Base-by-base conservation (phyloP, 177 flowering plant species). In the Telopea speciosissima region DNA sequence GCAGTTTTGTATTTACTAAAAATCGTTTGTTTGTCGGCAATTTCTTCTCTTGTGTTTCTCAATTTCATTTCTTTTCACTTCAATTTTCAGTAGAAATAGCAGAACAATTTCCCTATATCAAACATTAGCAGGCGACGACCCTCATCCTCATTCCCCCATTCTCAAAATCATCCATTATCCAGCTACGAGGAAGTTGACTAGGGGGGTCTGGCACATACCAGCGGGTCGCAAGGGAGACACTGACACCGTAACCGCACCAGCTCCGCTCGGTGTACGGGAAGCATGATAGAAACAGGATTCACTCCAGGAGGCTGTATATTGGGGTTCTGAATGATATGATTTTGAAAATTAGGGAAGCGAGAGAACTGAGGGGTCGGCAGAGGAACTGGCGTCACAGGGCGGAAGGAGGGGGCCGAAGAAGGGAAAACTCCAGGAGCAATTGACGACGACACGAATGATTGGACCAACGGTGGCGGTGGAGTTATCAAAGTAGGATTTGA, bases 231-330 rank as follows among this genome's bases (percentile, higher is more conserved):
- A 44, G 3, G 75, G 79, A 62, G 79, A 73, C 36, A 70, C 75
- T 44, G 83, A 65, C 24, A 63, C 72, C 33, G 76, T 54, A 36
- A 61, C 80, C 1, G 76, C 26, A 17, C 77, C 81, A 9, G 75
- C 74, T 8, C 77, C 79, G 24, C 71, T 70, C 10, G 60, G 58
- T 63, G 60, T 60, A 12, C 77, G 1, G 76, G 81, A 36, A 80
- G 62, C 79, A 73, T 73, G 62, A 74, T 66, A 9, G 79, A 68
- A 7, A 77, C 77, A 17, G 82, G 70, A 63, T 58, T 72, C 61
- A 85, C 85, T 1, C 90, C 95, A 13, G 92, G 95, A 0, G 90
- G 90, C 71, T 74, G 95, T 52, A 85, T 79, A 24, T 63, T 70
- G 24, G 79, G 71, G 73, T 63, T 73, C n/a, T 70, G 77, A 65